phyloP scores from a whole-genome alignment of 352 stramenopile genomes.

The Globisporangium rhizosaccharum region DNA sequence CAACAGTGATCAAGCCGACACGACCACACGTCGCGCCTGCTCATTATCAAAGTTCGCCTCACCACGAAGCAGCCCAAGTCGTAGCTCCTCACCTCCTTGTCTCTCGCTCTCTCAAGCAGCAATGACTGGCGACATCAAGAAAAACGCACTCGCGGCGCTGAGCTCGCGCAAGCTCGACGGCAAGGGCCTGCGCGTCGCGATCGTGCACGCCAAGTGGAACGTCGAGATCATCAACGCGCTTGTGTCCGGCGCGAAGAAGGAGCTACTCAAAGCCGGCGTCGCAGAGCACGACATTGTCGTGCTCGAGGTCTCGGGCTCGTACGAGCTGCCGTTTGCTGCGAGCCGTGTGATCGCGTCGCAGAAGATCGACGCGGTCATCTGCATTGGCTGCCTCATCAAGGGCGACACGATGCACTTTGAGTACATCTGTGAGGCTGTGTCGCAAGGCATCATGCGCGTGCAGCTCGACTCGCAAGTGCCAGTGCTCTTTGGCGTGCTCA shows the following conservation, averaged over 20 bases:
- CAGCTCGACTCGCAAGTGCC: constrained; percentile 87
- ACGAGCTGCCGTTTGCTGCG: constrained; percentile 95
- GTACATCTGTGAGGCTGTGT: constrained; percentile 97
- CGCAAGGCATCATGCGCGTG: constrained; percentile 96
- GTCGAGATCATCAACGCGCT: constrained; percentile 73
- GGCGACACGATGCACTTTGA: constrained; percentile 99
- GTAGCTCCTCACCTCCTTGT: not conserved
- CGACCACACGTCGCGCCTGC: too few relatives aligned
- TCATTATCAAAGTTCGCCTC: not conserved
- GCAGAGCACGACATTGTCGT: constrained; percentile 62
- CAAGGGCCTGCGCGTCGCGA: constrained; percentile 66
- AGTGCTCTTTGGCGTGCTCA: constrained; percentile 93
- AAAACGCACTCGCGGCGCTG: constrained; percentile 61
- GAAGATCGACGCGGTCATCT: constrained; percentile 96
- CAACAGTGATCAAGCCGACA: too few relatives aligned
- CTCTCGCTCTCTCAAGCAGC: not conserved
- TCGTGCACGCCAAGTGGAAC: constrained; percentile 87
- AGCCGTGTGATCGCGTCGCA: constrained; percentile 85
- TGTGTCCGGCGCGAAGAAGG: constrained; percentile 47
- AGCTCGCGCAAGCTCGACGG: constrained; percentile 79
- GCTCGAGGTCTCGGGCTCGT: constrained; percentile 91
- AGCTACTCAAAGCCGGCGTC: constrained; percentile 62
- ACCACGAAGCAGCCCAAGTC: not conserved
- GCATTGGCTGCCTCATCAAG: constrained; percentile 93
- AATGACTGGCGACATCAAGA: constrained; percentile 64